Conservation (phyloP, 2,329 filamentous ascomycete species). For the Colletotrichum sp. region DNA sequence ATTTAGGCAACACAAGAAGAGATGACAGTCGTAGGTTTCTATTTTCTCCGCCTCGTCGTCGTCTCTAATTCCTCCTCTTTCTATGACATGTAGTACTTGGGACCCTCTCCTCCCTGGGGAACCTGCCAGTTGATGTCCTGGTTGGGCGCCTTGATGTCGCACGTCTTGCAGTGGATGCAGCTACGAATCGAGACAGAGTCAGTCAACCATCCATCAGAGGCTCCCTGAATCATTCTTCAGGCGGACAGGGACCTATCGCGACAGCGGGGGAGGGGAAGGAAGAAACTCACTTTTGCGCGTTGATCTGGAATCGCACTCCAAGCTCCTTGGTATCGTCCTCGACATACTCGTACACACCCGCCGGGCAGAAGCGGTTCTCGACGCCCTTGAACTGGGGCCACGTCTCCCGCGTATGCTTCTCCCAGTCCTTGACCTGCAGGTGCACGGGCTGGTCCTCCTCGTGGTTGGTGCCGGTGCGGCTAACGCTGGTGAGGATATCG, state of each 20-base stretch:
- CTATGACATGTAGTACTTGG: constrained; percentile 74
- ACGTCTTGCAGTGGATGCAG: constrained; percentile 99
- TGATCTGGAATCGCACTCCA: constrained; percentile 96
- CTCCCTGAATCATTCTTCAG: background rate
- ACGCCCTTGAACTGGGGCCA: constrained; percentile 90
- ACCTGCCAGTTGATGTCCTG: constrained; percentile 99
- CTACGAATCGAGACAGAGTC: constrained; percentile 46
- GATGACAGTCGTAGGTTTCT: background rate
- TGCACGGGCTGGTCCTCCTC: constrained; percentile 98
- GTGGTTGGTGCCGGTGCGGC: constrained; percentile 94
- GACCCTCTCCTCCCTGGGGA: constrained; percentile 85
- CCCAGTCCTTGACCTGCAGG: constrained; percentile 94
- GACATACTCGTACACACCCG: constrained; percentile 97
- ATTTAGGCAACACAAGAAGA: background rate
- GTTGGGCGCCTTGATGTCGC: constrained; percentile 95
- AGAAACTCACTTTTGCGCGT: constrained; percentile 88
- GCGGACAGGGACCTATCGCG: background rate
- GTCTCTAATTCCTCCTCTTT: background rate
- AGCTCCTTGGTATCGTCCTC: constrained; percentile 87
- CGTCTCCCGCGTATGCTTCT: constrained; percentile 81
- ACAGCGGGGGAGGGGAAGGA: background rate
- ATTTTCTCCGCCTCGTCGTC: background rate
- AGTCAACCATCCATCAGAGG: background rate
- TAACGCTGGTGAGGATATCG: constrained; percentile 94
- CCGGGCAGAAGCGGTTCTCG: constrained; percentile 96